Conservation (phyloP, 169 alveolate species). For the Eimeria acervulina region DNA sequence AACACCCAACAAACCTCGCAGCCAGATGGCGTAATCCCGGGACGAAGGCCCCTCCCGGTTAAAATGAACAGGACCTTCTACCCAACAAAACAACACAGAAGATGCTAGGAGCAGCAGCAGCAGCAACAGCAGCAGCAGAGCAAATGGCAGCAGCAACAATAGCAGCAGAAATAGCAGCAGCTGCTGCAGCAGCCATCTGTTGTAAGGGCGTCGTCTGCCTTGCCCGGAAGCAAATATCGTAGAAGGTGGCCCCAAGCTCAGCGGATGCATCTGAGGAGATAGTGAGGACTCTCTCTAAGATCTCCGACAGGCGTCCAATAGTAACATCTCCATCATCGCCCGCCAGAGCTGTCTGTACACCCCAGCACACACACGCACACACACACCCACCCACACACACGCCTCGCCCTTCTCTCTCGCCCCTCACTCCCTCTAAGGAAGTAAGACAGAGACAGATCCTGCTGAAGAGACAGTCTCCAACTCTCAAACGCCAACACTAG, state of each 20-base stretch:
- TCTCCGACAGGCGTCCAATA: neutral
- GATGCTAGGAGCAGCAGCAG: neutral
- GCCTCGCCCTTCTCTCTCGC: neutral
- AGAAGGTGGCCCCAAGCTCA: conserved; percentile 44
- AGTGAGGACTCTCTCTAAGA: neutral
- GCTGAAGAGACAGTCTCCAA: neutral
- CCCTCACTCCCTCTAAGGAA: neutral
- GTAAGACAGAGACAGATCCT: neutral
- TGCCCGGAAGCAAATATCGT: conserved; percentile 33
- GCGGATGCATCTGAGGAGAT: neutral
- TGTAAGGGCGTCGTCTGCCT: neutral
- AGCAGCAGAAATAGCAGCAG: neutral
- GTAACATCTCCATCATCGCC: conserved; percentile 20
- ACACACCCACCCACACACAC: no score
- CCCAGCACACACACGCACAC: neutral
- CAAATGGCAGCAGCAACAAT: neutral
- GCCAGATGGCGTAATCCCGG: no score
- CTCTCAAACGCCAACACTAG: no score
- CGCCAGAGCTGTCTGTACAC: conserved; percentile 13
- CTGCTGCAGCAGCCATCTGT: neutral
- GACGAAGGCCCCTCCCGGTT: no score
- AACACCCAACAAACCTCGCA: neutral
- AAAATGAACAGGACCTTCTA: no score
- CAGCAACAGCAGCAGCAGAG: neutral
- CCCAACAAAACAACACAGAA: no score